Evolutionary conservation across 2,329 filamentous ascomycete species (phyloP), one percentile per base, ranked within the genome.

Genomic region (Sclerotinia glacialis): DNA sequence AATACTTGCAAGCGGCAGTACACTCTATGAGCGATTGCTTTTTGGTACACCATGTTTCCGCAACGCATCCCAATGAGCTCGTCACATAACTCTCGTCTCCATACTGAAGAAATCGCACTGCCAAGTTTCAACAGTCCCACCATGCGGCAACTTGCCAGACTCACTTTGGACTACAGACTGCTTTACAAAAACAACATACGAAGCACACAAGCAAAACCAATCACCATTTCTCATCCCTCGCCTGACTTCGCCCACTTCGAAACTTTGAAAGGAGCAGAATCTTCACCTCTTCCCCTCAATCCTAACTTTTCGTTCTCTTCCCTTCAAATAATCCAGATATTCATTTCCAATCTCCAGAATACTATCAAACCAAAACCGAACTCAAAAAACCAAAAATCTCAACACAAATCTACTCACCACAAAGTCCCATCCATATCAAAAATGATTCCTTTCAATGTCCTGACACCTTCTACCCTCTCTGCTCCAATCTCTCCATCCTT

Each of bases 401-500:
- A n/a, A 54, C 3, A 46, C 16, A 37, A 28, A 5, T 21, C n/a
- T 52, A 82, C 88, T 80, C 79, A 96, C 93, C 90, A 97, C 68
- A 98, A 79, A 31, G 94, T 99, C 4, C 94, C 94, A 78, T 99
- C 94, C 70, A 99, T 91, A 79, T 99, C 94, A 78, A 98, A 98
- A 18, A 98, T 83, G 1, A 89, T 79, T 4, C 87, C 87, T 68
- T 81, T 81, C 37, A 90, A 77, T 66, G 76, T 79, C 2, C 83
- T 83, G 28, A 66, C 49, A 11, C 76, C 72, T 11, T 47, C 26
- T 5, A 5, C 42, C 18, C 58, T 52, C 23, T 23, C 58, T 2
- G 2, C 11, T 18, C 66, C 53, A 12, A 16, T 47, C 16, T 49
- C 28, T 11, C 2, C 52, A 8, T 77, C 78, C 26, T 77, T 74